A percentile compares a stretch with the other conserved stretches of the same genome.
These are phyloP conservation scores for Botryotinia globosa DNA, from an alignment of 2,329 filamentous ascomycete species.

Conservation along the genomic window DNA sequence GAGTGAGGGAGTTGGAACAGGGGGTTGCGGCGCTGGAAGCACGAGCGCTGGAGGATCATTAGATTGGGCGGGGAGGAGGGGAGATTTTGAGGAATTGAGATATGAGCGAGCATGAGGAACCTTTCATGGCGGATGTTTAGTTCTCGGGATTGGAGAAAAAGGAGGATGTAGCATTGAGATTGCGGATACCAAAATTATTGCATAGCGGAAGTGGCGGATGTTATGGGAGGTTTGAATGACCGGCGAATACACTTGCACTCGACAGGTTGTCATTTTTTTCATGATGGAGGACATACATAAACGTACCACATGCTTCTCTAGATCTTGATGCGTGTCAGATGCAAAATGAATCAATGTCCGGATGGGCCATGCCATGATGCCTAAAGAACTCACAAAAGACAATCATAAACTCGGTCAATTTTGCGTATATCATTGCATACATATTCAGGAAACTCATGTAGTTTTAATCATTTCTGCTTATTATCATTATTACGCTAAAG, in stretches of 20 bases:
- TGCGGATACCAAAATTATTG: not conserved
- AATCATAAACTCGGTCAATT: not conserved
- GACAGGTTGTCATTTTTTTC: not conserved
- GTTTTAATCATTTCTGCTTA: not conserved
- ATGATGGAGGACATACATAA: not conserved
- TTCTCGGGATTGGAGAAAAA: not conserved
- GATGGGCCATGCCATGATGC: not conserved
- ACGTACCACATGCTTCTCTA: not conserved
- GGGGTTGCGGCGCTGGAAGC: slow-evolving; percentile 45
- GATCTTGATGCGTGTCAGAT: not conserved
- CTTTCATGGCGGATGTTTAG: not conserved
- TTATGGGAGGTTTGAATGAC: not conserved
- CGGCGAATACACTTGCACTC: not conserved
- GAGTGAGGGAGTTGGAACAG: slow-evolving; percentile 47
- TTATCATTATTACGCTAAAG: not conserved
- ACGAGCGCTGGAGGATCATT: slow-evolving; percentile 39
- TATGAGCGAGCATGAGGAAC: not conserved
- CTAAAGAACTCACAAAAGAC: not conserved
- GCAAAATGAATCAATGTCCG: not conserved
- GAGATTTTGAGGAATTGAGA: not conserved
- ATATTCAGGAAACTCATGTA: not conserved
- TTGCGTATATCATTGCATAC: not conserved
- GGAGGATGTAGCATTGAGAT: not conserved
- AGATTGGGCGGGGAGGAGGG: not conserved
- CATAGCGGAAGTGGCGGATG: not conserved